Percentiles rank a stretch among this genome's conserved stretches.
phyloP scores from a whole-genome alignment of 768 basidiomycete genomes.

The Dioszegia aurantiaca region DNA sequence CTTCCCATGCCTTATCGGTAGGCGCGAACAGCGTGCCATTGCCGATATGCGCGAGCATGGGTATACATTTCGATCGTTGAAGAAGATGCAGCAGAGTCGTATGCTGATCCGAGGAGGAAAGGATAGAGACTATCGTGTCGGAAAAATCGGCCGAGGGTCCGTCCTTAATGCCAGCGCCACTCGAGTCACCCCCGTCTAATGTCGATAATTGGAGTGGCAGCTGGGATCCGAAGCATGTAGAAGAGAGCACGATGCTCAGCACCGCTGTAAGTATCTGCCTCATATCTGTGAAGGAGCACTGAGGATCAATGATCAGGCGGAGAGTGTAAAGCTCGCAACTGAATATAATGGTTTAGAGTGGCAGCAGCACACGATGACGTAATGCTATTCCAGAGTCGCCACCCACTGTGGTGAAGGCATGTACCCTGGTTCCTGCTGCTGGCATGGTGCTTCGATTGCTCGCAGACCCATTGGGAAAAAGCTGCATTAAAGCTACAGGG shows the following conservation, averaged over 20 bases:
- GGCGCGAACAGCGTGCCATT: slow-evolving; percentile 87
- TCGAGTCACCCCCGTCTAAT: background rate
- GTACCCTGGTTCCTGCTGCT: too few species aligned
- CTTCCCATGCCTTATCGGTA: slow-evolving; percentile 73
- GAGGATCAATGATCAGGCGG: too few species aligned
- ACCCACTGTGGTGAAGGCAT: too few species aligned
- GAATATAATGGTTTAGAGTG: too few species aligned
- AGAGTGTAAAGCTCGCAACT: too few species aligned
- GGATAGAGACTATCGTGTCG: slow-evolving; percentile 66
- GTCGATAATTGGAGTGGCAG: background rate
- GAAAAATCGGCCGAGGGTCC: slow-evolving; percentile 9
- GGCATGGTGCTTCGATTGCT: too few species aligned
- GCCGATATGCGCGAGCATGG: slow-evolving; percentile 82
- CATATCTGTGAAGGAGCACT: background rate
- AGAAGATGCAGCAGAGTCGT: slow-evolving; percentile 70
- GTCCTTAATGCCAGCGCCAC: too few species aligned
- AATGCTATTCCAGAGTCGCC: too few species aligned
- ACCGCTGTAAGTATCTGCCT: slow-evolving; percentile 3
- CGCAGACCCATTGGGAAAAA: too few species aligned
- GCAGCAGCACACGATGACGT: too few species aligned
- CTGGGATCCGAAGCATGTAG: background rate
- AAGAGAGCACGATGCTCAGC: slow-evolving; percentile 2
- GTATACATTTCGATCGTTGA: slow-evolving; percentile 81
- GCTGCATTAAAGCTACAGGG: too few species aligned
- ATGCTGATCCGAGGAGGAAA: slow-evolving; percentile 73